phyloP scores from a whole-genome alignment of 768 basidiomycete genomes.

The Naematelia encephala region DNA sequence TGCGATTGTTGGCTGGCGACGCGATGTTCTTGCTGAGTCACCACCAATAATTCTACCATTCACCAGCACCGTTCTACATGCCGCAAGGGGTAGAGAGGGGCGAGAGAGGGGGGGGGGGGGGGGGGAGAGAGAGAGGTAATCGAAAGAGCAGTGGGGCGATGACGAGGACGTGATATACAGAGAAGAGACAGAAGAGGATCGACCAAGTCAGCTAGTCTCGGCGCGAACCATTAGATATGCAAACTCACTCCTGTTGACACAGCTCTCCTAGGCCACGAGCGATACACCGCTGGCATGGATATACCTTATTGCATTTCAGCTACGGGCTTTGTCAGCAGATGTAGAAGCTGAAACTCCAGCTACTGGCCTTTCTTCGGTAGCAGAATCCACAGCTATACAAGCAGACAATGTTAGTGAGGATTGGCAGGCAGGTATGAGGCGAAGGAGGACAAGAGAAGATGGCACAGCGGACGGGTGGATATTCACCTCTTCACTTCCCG shows the following conservation, averaged over 20 bases:
- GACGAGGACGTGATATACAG: too few relatives aligned
- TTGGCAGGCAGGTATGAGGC: neutral
- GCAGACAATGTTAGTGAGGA: neutral
- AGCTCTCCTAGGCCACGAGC: constrained; percentile 18
- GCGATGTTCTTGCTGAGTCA: constrained; percentile 1
- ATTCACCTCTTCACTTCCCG: constrained; percentile 19
- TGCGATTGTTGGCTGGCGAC: constrained; percentile 14
- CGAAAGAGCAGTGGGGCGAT: too few relatives aligned
- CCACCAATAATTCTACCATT: constrained; percentile 17
- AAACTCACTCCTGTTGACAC: constrained; percentile 22
- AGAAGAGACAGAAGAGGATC: neutral
- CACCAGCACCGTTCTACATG: constrained; percentile 20
- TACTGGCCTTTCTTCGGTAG: constrained; percentile 18
- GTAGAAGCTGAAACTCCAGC: neutral
- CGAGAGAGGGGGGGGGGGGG: too few relatives aligned
- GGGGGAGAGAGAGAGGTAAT: too few relatives aligned
- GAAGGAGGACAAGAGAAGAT: neutral
- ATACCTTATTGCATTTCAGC: constrained; percentile 23
- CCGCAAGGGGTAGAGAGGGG: too few relatives aligned
- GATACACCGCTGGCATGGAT: constrained; percentile 17
- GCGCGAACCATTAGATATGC: neutral
- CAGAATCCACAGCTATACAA: constrained; percentile 18
- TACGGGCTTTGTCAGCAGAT: neutral
- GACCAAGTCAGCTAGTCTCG: neutral
- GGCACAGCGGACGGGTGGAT: neutral